phyloP scores from a whole-genome alignment of 257 asterid genomes.

The Solanum habrochaites region DNA sequence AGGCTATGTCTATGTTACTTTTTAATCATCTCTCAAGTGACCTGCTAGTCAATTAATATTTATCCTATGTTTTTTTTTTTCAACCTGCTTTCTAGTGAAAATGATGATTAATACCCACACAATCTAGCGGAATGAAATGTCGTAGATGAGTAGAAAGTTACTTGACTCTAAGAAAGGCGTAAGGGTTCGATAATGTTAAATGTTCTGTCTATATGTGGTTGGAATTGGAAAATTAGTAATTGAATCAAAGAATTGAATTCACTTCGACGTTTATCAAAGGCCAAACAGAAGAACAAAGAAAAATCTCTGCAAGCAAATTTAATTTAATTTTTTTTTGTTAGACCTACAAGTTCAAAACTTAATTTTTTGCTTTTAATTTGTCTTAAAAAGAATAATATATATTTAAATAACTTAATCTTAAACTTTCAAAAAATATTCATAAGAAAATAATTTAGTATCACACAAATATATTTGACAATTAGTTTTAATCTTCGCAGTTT shows the following conservation, averaged over 20 bases:
- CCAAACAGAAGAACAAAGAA: neutral
- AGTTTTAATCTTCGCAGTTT: neutral
- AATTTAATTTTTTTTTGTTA: neutral
- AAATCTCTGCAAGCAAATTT: neutral
- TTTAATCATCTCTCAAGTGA: too few species aligned
- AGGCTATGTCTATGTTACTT: neutral
- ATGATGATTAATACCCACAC: neutral
- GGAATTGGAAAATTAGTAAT: neutral
- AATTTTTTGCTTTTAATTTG: neutral
- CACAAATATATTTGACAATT: too few species aligned
- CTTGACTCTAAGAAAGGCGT: neutral
- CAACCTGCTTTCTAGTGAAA: neutral
- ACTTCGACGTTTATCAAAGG: neutral
- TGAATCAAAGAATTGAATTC: neutral
- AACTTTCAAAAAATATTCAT: neutral
- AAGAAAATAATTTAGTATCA: neutral
- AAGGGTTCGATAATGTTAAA: neutral
- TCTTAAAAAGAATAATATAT: neutral
- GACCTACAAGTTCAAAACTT: too few species aligned
- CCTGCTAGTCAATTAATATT: too few species aligned
- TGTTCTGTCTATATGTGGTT: neutral
- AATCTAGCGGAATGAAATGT: neutral
- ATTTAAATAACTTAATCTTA: neutral
- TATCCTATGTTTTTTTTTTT: neutral
- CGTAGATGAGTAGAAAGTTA: neutral